These are phyloP conservation scores for Saposhnikovia divaricata DNA, from an alignment of 129 eudicot species.

Conservation along the genomic window DNA sequence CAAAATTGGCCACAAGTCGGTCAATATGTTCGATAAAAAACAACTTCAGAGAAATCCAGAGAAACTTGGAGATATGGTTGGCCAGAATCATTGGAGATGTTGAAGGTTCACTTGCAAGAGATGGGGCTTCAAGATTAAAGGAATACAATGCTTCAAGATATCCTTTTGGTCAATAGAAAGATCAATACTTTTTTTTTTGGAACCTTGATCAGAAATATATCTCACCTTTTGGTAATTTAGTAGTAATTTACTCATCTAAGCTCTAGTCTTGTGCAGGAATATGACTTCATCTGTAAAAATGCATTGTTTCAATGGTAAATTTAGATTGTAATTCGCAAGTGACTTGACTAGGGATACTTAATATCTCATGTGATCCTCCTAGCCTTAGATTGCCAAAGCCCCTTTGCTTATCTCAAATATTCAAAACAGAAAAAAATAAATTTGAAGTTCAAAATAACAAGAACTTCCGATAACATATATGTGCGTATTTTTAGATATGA, in stretches of 20 bases:
- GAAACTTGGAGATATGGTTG: constrained; percentile 93
- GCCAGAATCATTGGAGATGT: constrained; percentile 95
- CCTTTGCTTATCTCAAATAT: background rate
- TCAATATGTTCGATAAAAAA: constrained; percentile 61
- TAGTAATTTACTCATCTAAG: background rate
- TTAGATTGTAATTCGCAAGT: background rate
- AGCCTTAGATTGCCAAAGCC: background rate
- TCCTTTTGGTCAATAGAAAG: constrained; percentile 52
- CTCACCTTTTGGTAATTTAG: background rate
- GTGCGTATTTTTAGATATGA: too few species aligned
- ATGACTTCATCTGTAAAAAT: background rate
- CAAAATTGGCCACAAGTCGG: constrained; percentile 54
- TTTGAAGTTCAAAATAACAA: too few species aligned
- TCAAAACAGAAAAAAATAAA: too few species aligned
- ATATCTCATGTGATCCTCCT: background rate
- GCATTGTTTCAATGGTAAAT: background rate
- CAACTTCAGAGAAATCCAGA: constrained; percentile 86
- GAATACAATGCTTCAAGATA: constrained; percentile 67
- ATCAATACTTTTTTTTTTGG: background rate
- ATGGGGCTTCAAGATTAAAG: constrained; percentile 70
- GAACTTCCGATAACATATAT: too few species aligned
- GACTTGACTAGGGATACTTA: background rate
- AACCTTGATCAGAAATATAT: background rate
- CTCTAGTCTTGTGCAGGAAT: background rate
- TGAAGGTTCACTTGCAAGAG: constrained; percentile 83